These are phyloP conservation scores for Claviceps monticola DNA, from an alignment of 2,329 filamentous ascomycete genomes.

Conservation along the genomic window DNA sequence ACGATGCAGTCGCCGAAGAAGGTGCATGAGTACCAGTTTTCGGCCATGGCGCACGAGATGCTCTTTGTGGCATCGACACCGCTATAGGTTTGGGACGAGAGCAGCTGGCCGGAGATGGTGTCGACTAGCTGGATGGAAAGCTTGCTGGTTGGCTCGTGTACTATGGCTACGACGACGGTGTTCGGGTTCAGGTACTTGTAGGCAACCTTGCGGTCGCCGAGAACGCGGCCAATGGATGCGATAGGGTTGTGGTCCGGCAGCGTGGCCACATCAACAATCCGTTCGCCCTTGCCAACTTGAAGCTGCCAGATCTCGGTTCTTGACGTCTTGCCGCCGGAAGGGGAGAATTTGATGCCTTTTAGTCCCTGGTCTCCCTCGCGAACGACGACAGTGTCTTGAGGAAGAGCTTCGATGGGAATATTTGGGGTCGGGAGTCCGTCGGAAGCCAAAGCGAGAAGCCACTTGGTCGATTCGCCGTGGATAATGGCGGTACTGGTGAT, in stretches of 20 bases:
- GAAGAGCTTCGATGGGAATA: conserved; percentile 30
- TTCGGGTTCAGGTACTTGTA: conserved; percentile 97
- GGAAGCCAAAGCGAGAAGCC: conserved; percentile 38
- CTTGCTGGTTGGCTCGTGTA: conserved; percentile 41
- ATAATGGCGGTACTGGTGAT: conserved; percentile 33
- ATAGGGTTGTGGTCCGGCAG: conserved; percentile 69
- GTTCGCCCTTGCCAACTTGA: conserved; percentile 48
- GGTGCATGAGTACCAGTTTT: conserved; percentile 92
- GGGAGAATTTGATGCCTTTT: conserved; percentile 39
- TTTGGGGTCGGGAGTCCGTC: conserved; percentile 33
- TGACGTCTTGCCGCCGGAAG: conserved; percentile 25
- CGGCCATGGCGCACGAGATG: conserved; percentile 66
- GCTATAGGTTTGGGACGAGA: conserved; percentile 56
- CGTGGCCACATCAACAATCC: conserved; percentile 52
- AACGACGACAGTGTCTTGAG: conserved; percentile 41
- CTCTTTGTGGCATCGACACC: conserved; percentile 62
- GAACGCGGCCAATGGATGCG: conserved; percentile 85
- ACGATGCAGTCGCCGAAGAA: conserved; percentile 52
- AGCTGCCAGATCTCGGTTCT: conserved; percentile 59
- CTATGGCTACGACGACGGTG: conserved; percentile 59
- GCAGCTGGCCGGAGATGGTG: conserved; percentile 67
- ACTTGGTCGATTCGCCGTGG: conserved; percentile 36
- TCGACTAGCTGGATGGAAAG: conserved; percentile 72
- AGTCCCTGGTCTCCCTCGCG: conserved; percentile 34
- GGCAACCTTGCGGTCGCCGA: conserved; percentile 81